Conservation (phyloP, 169 alveolate species). For the Plasmodium blacklocki region DNA sequence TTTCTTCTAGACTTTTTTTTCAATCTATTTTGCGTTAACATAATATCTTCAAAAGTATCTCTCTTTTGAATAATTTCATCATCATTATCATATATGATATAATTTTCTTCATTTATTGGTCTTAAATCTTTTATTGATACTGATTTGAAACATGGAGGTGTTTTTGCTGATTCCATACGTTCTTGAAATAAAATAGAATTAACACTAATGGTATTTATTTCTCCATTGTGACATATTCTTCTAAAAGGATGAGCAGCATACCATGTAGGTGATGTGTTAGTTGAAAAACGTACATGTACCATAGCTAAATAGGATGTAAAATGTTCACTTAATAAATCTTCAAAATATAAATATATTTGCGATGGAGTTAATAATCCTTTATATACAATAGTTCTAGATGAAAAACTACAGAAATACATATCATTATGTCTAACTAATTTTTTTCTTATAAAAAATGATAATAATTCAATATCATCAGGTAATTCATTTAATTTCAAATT, state of each 20-base stretch:
- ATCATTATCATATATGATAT: constrained; percentile 71
- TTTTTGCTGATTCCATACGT: constrained; percentile 57
- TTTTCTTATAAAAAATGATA: constrained; percentile 69
- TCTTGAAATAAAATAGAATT: constrained; percentile 71
- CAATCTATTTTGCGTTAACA: constrained; percentile 74
- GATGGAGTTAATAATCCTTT: constrained; percentile 76
- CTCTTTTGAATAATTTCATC: constrained; percentile 73
- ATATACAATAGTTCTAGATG: constrained; percentile 77
- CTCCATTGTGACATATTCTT: constrained; percentile 80
- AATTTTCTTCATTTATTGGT: constrained; percentile 76
- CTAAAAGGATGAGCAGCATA: constrained; percentile 78
- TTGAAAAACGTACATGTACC: constrained; percentile 76
- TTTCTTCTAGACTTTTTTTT: constrained; percentile 75
- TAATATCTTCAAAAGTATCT: constrained; percentile 76
- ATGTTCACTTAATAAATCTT: constrained; percentile 71
- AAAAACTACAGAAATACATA: constrained; percentile 75
- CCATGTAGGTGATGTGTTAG: constrained; percentile 77
- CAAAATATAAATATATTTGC: constrained; percentile 70
- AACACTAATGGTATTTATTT: constrained; percentile 77
- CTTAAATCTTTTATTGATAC: constrained; percentile 67
- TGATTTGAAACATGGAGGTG: constrained; percentile 58
- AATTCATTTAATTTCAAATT: constrained; percentile 31
- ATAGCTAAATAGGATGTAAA: constrained; percentile 73
- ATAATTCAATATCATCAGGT: constrained; percentile 71
- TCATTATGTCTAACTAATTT: constrained; percentile 70